Conservation (phyloP, 2,329 filamentous ascomycete species). For the Akanthomyces uredinophilus region DNA sequence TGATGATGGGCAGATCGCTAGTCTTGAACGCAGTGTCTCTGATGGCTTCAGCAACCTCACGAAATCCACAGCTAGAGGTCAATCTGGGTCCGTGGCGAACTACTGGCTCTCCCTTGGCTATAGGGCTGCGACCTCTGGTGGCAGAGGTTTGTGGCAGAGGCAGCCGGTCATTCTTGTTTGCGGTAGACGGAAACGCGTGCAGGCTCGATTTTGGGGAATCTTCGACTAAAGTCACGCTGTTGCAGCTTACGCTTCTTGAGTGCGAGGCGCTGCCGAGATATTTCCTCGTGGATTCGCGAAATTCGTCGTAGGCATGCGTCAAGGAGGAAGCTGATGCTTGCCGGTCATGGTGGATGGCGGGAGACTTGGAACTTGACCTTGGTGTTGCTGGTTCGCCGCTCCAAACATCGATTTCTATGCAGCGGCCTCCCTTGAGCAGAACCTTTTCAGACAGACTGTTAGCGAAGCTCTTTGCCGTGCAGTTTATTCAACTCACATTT, state of each 20-base stretch:
- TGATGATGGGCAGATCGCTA: slow-evolving; percentile 76
- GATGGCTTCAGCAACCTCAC: slow-evolving; percentile 78
- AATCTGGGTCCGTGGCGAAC: slow-evolving; percentile 81
- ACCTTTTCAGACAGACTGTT: slow-evolving; percentile 42
- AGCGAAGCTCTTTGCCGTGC: neutral
- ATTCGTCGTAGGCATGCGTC: slow-evolving; percentile 33
- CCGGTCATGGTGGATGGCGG: slow-evolving; percentile 40
- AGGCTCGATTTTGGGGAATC: slow-evolving; percentile 29
- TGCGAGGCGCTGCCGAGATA: slow-evolving; percentile 30
- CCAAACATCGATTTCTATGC: slow-evolving; percentile 94
- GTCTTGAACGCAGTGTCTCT: slow-evolving; percentile 70
- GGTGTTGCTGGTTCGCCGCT: slow-evolving; percentile 56
- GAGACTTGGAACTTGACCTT: slow-evolving; percentile 32
- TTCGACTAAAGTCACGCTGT: slow-evolving; percentile 27
- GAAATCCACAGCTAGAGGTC: slow-evolving; percentile 80
- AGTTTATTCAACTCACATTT: slow-evolving; percentile 46
- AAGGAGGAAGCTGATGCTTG: slow-evolving; percentile 41
- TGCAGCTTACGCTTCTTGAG: slow-evolving; percentile 36
- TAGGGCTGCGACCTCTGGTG: slow-evolving; percentile 20
- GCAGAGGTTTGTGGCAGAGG: slow-evolving; percentile 25
- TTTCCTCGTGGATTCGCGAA: slow-evolving; percentile 21
- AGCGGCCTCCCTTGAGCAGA: slow-evolving; percentile 72
- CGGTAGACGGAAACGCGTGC: slow-evolving; percentile 23
- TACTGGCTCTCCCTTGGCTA: slow-evolving; percentile 60
- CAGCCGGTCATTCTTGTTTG: slow-evolving; percentile 31